Evolutionary conservation across 805 yeast species (phyloP), one percentile per base, ranked within the genome.

Genomic region (Yarrowia sp.): DNA sequence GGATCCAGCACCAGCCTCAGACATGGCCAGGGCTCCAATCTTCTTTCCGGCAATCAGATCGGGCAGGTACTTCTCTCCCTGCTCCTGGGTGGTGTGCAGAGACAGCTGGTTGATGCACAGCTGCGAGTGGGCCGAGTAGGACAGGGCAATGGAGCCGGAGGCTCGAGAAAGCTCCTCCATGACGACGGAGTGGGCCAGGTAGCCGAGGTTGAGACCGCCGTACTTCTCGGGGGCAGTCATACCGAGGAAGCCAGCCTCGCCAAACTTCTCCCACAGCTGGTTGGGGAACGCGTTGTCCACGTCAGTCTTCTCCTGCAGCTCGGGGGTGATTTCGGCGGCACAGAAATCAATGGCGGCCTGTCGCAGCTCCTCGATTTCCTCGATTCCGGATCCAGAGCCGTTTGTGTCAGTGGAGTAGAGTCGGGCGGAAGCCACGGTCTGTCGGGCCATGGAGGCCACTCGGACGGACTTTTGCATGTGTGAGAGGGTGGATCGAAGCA

Each of bases 1-100:
- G 13, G 76, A 73, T 19, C 77, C 77, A 1, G 77, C 71, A 0
- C 76, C 76, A 19, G 77, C 75, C 69, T 75, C 77, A 15, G 76
- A 73, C 77, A 75, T 75, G 64, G 77, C 77, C 61, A 75, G 64
- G 15, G 77, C 77, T 9, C 77, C 77, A 39, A 75, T 73, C 67
- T 74, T 73, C 55, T 58, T 68, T 3, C 77, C 77, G 12, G 76
- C 50, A 46, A 75, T 73, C 43, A 75, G 71, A 20, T 70, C 74
- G 3, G 76, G 74, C 38, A 75, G 72, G 69, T 72, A 75, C 69
- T 75, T 75, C 40, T 72, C 73, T 9, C 70, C 70, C 69, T 75
- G 77, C 55, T 69, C 74, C 9, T 56, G 60, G 38, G 73, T 73
- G 34, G 73, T 66, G 61, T 75, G 77, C 19, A 75, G 70, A 30